Conservation (phyloP, 208 protist species). For the Acanthamoeba triangularis region DNA sequence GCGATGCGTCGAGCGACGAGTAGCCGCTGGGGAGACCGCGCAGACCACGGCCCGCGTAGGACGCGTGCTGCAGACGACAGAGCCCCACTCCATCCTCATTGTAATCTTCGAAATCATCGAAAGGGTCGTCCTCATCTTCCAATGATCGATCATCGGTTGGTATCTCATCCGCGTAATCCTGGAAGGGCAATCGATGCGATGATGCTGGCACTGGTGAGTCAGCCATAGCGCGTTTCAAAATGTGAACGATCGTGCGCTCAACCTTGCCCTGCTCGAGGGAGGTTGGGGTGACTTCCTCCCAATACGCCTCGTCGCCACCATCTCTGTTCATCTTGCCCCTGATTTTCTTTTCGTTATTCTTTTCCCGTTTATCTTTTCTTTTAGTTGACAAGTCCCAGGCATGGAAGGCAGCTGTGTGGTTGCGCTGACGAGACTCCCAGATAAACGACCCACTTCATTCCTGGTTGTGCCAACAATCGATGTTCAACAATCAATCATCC, state of each 20-base stretch:
- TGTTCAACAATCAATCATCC: not conserved
- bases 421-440: too few relatives aligned
- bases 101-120: not conserved
- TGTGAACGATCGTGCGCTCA: not conserved
- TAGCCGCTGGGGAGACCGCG: conserved; percentile 5
- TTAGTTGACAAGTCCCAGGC: too few relatives aligned
- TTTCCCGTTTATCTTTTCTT: too few relatives aligned
- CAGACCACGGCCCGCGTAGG: not conserved
- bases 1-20: conserved; percentile 83
- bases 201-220: not conserved
- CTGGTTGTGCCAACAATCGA: not conserved
- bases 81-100: not conserved
- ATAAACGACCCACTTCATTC: not conserved
- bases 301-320: not conserved
- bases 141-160: not conserved
- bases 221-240: not conserved
- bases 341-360: too few relatives aligned
- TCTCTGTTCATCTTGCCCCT: not conserved
- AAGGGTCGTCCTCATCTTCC: not conserved
- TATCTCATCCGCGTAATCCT: not conserved
- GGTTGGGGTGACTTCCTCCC: not conserved
- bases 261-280: not conserved
- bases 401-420: too few relatives aligned
- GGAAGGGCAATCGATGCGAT: not conserved
- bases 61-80: not conserved